These are phyloP conservation scores for Nemania sp. DNA, from an alignment of 2,329 filamentous ascomycete species.

Conservation along the genomic window DNA sequence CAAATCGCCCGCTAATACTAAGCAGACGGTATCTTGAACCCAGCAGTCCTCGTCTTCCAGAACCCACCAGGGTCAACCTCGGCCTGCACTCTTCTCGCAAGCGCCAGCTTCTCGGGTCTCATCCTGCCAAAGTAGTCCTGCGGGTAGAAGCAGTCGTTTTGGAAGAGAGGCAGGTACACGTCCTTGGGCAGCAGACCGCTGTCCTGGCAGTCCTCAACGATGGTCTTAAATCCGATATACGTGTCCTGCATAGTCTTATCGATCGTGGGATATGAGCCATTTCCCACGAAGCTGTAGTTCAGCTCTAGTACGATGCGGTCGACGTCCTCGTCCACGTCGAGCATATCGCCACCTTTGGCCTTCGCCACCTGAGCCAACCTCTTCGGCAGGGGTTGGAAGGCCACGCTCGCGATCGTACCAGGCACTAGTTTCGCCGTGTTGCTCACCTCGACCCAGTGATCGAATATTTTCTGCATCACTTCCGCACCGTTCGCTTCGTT, in stretches of 20 bases:
- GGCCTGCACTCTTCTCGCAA: constrained; percentile 43
- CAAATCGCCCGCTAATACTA: not conserved
- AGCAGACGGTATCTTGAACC: constrained; percentile 44
- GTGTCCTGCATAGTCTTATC: constrained; percentile 44
- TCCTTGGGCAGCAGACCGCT: constrained; percentile 42
- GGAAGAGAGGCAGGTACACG: constrained; percentile 48
- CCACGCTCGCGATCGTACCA: constrained; percentile 42
- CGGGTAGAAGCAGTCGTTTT: constrained; percentile 49
- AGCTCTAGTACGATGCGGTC: constrained; percentile 50
- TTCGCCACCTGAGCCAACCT: constrained; percentile 40
- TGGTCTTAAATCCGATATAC: constrained; percentile 41
- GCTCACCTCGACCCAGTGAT: constrained; percentile 42
- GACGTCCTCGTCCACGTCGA: constrained; percentile 45
- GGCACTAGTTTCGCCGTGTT: constrained; percentile 32
- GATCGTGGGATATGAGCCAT: constrained; percentile 38
- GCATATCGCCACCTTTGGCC: constrained; percentile 44
- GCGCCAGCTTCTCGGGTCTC: constrained; percentile 40
- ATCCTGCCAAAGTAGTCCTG: constrained; percentile 51
- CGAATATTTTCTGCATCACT: constrained; percentile 41
- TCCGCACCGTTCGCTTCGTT: constrained; percentile 33
- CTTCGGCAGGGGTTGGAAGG: constrained; percentile 47
- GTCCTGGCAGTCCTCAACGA: constrained; percentile 40
- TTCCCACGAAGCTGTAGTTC: constrained; percentile 46
- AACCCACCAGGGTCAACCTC: constrained; percentile 46
- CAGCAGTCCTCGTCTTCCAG: constrained; percentile 46